A percentile compares a stretch with the other conserved stretches of the same genome.
phyloP scores from a whole-genome alignment of 345 rosid species.

The Geranium brycei region DNA sequence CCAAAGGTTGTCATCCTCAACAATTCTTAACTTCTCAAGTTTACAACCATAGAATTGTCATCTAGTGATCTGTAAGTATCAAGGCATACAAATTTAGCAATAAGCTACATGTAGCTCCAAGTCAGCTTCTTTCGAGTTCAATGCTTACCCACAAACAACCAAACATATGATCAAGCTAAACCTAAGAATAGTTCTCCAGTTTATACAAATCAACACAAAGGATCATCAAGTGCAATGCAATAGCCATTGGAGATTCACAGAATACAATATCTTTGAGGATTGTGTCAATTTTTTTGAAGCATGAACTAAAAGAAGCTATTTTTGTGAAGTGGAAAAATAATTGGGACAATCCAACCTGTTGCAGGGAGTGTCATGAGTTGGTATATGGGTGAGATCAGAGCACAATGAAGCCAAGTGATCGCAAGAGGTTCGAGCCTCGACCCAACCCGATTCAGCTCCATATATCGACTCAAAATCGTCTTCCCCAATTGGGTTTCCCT shows the following conservation, averaged over 20 bases:
- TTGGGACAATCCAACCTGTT: constrained; percentile 24
- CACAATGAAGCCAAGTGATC: constrained; percentile 61
- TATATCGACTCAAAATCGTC: constrained; percentile 25
- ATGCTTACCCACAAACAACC: neutral
- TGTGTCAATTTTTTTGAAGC: neutral
- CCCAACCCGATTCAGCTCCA: constrained; percentile 87
- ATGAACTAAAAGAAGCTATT: neutral
- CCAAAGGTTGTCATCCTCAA: neutral
- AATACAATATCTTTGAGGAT: no score
- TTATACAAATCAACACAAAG: neutral
- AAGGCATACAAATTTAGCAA: neutral
- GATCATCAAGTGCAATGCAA: neutral
- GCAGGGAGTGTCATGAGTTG: constrained; percentile 61
- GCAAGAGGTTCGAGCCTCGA: constrained; percentile 64
- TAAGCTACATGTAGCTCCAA: neutral
- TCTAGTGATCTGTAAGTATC: neutral
- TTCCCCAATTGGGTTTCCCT: constrained; percentile 24
- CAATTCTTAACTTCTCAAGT: neutral
- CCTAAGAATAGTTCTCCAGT: neutral
- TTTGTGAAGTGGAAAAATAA: neutral
- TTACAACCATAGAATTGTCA: neutral
- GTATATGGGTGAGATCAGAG: constrained; percentile 50
- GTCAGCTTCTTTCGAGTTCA: neutral
- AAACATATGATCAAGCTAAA: neutral
- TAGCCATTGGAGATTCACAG: neutral